Percentiles rank a stretch among this genome's conserved stretches.
Conservation (phyloP, 768 basidiomycete species). For the Crepidotus variabilis region DNA sequence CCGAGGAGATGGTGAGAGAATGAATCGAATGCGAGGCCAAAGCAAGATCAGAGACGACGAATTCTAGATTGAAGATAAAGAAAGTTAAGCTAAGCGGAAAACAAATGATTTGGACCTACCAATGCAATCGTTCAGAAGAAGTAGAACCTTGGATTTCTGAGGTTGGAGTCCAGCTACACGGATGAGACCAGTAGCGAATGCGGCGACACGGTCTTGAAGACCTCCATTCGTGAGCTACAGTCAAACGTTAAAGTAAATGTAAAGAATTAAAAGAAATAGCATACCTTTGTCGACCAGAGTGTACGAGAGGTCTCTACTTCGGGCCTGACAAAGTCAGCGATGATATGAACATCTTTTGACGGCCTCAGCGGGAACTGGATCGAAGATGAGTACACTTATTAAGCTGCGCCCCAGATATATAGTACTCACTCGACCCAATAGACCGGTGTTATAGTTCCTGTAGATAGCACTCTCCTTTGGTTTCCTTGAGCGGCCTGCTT, state of each 20-base stretch:
- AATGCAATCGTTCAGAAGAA: constrained; percentile 75
- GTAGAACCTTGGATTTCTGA: constrained; percentile 62
- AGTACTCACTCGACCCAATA: constrained; percentile 69
- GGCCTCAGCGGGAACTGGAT: constrained; percentile 71
- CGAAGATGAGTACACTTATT: background rate
- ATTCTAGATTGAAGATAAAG: constrained; percentile 45
- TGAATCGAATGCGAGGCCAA: constrained; percentile 66
- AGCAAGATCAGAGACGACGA: constrained; percentile 75
- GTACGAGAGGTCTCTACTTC: constrained; percentile 67
- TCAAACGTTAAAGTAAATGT: constrained; percentile 1
- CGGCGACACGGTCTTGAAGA: constrained; percentile 65
- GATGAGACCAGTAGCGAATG: constrained; percentile 72
- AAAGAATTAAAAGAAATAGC: constrained; percentile 8
- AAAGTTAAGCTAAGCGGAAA: background rate
- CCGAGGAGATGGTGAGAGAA: constrained; percentile 61
- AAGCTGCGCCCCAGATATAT: constrained; percentile 11
- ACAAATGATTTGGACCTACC: constrained; percentile 38
- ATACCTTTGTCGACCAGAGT: constrained; percentile 76
- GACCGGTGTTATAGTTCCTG: constrained; percentile 84
- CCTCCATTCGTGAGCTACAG: constrained; percentile 69
- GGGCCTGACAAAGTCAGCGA: constrained; percentile 63
- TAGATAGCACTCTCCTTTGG: constrained; percentile 84
- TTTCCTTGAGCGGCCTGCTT: constrained; percentile 78
- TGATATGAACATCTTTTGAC: constrained; percentile 62
- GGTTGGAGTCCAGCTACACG: constrained; percentile 51